Base-by-base conservation (phyloP, 345 rosid species). In the Citrus glauca region DNA sequence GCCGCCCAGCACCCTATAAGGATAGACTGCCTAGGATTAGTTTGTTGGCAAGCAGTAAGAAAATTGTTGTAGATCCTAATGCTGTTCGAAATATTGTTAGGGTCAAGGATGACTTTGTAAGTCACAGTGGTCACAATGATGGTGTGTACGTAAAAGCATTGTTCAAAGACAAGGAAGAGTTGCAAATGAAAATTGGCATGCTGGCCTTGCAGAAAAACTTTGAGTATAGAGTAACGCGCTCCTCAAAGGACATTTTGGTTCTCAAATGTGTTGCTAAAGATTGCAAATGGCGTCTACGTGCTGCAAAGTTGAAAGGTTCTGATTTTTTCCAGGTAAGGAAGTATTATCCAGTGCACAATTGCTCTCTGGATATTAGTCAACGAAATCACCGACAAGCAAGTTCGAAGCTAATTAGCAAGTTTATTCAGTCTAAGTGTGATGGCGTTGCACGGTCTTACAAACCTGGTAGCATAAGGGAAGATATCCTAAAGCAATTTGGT, bases 301-400 rank as follows among this genome's bases (percentile, higher is more conserved):
- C 69, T 65, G n/a, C 69, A 65, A 65, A 65, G 42, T 65, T 65
- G 69, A 65, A 65, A 33, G 69, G 69, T 33, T 65, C 69, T 65
- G 69, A 65, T 65, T 65, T 65, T 33, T 65, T 65, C 40, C 69
- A 65, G 37, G 69, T 65, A 9, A 33, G 69, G 25, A 65, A 8
- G 69, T 65, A 65, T 65, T 65, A 33, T 65, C 69, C 69, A 3
- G 42, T 65, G 35, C 69, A 65, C 24, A 33, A n/a, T 32, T 65
- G 69, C 24, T 65, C 69, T 19, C 38, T 65, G 69, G 69, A 65
- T 65, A 33, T 65, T 66, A n/a, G 70, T 66, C 45, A 66, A 9
- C 45, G 70, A 66, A 66, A 35, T 66, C 70, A 66, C n/a, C 70
- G 70, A 35, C 70, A 66, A 66, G 70, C 70, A 37, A 66, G 70